Evolutionary conservation across 1,284 basidiomycete genomes (phyloP).

Genomic region (Pseudozyma thailandica): DNA sequence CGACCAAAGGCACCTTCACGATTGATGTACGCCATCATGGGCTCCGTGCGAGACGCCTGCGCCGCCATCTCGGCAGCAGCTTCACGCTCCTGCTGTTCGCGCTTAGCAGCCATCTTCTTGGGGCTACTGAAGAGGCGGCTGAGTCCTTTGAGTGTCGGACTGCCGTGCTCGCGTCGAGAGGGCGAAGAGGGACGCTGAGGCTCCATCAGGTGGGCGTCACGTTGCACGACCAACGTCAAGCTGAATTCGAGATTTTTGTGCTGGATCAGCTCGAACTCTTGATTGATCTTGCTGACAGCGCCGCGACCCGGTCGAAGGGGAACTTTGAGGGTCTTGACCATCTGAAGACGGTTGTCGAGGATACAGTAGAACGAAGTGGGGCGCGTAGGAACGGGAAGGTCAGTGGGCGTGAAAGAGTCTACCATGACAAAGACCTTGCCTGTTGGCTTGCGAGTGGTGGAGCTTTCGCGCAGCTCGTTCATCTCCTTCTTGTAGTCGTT

Average conservation of each 20-base stretch:
- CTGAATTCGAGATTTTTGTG: constrained; percentile 65
- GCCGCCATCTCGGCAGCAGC: constrained; percentile 38
- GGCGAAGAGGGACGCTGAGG: constrained; percentile 37
- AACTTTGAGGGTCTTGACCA: constrained; percentile 88
- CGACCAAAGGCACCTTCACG: constrained; percentile 62
- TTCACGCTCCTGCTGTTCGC: constrained; percentile 48
- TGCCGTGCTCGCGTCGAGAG: constrained; percentile 40
- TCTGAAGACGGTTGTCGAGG: constrained; percentile 95
- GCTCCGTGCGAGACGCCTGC: constrained; percentile 45
- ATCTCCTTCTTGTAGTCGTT: constrained; percentile 92
- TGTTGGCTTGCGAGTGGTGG: constrained; percentile 80
- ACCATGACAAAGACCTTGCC: constrained; percentile 91
- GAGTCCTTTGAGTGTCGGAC: constrained; percentile 56
- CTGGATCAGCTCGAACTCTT: constrained; percentile 81
- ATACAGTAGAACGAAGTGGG: constrained; percentile 84
- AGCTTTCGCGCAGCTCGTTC: constrained; percentile 79
- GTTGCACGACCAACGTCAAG: constrained; percentile 62
- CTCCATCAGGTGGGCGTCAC: constrained; percentile 59
- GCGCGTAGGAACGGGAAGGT: constrained; percentile 67
- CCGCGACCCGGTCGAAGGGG: constrained; percentile 74
- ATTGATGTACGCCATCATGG: constrained; percentile 60
- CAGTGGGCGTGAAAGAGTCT: constrained; percentile 62
- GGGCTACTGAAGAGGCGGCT: constrained; percentile 60
- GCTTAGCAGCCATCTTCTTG: constrained; percentile 57
- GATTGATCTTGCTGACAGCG: constrained; percentile 76